Evolutionary conservation across 2,329 filamentous ascomycete genomes (phyloP).

Genomic region (Anthostomella pinea): DNA sequence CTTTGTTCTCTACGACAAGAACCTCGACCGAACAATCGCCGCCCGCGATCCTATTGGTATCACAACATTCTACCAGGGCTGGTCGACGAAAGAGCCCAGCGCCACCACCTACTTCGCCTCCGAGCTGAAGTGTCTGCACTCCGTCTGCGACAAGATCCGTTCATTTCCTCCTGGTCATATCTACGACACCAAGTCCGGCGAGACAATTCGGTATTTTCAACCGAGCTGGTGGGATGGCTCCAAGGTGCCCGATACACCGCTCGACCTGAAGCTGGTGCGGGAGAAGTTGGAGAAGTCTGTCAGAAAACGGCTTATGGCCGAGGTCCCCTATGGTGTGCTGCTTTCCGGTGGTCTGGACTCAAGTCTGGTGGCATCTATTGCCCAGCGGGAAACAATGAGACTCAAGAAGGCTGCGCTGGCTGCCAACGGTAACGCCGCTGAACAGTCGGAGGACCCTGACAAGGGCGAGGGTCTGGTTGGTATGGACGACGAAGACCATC

Average conservation of each 20-base stretch:
- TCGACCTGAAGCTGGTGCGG: constrained; percentile 81
- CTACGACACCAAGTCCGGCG: constrained; percentile 89
- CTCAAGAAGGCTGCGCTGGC: constrained; percentile 64
- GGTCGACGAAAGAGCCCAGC: constrained; percentile 76
- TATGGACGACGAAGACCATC: constrained; percentile 87
- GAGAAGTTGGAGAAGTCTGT: constrained; percentile 85
- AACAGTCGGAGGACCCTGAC: constrained; percentile 50
- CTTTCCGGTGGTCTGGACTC: constrained; percentile 95
- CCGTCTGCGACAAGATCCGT: constrained; percentile 92
- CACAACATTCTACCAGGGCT: constrained; percentile 95
- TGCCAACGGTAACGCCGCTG: constrained; percentile 39
- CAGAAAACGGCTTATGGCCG: constrained; percentile 95
- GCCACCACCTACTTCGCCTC: constrained; percentile 94
- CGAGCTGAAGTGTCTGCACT: constrained; percentile 89
- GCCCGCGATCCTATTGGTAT: constrained; percentile 96
- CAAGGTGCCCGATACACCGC: constrained; percentile 72
- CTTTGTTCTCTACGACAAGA: constrained; percentile 96
- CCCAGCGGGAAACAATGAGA: constrained; percentile 84
- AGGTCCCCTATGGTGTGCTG: constrained; percentile 95
- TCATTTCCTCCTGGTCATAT: constrained; percentile 93
- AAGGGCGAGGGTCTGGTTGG: constrained; percentile 76
- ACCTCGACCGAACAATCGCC: constrained; percentile 85
- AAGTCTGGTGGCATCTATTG: constrained; percentile 90
- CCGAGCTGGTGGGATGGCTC: constrained; percentile 87
- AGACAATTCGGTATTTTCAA: constrained; percentile 83